phyloP scores from a whole-genome alignment of 2,329 filamentous ascomycete genomes.

The Colletotrichum euphorbiae region DNA sequence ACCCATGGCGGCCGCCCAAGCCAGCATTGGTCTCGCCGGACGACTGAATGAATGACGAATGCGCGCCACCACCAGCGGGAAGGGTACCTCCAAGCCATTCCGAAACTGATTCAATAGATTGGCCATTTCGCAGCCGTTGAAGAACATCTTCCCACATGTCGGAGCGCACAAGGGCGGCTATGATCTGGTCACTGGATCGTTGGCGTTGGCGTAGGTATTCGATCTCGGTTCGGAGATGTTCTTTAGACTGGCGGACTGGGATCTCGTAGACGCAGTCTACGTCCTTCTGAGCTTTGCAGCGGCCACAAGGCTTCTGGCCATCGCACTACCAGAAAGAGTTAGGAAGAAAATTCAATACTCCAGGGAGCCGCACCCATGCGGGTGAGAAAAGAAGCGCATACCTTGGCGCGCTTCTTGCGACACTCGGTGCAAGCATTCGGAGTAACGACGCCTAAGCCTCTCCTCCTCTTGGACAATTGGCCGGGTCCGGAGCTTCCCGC shows the following conservation, averaged over 20 bases:
- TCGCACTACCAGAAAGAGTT: conserved; percentile 61
- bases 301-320: conserved; percentile 65
- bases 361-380: neutral
- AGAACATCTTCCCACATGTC: conserved; percentile 67
- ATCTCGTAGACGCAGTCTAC: conserved; percentile 71
- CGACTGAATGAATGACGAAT: conserved; percentile 47
- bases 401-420: conserved; percentile 72
- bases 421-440: conserved; percentile 72
- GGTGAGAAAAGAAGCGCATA: conserved; percentile 45
- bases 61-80: conserved; percentile 47
- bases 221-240: conserved; percentile 69
- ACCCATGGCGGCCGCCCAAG: conserved; percentile 43
- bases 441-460: conserved; percentile 67
- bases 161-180: conserved; percentile 64
- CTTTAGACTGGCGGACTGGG: conserved; percentile 73
- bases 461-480: conserved; percentile 61
- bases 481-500: conserved; percentile 36
- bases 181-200: conserved; percentile 65
- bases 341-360: neutral
- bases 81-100: conserved; percentile 60
- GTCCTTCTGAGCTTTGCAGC: conserved; percentile 66
- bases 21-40: conserved; percentile 42
- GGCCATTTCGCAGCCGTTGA: conserved; percentile 63
- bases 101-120: conserved; percentile 66
- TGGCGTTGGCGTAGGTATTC: conserved; percentile 67